These are phyloP conservation scores for Alnus glutinosa DNA, from an alignment of 306 rosid genomes.

Conservation along the genomic window DNA sequence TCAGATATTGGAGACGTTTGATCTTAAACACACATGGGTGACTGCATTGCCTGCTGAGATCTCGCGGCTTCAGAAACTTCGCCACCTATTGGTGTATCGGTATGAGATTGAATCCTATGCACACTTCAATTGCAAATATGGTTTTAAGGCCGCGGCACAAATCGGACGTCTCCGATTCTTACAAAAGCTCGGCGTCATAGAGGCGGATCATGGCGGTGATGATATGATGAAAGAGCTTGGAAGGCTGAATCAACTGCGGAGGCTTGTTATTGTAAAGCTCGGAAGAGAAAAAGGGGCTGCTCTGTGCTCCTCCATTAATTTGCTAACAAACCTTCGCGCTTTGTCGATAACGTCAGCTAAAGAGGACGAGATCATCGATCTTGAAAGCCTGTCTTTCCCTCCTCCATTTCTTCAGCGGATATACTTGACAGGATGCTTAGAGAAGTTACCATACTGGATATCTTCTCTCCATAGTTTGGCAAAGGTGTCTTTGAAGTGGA, in stretches of 20 bases:
- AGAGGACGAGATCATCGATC: conserved; percentile 33
- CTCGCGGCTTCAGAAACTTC: conserved; percentile 30
- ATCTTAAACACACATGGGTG: conserved; percentile 34
- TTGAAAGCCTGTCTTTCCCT: conserved; percentile 25
- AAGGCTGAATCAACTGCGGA: conserved; percentile 35
- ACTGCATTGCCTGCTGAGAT: conserved; percentile 36
- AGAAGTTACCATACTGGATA: conserved; percentile 38
- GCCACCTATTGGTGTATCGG: conserved; percentile 26
- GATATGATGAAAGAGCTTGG: conserved; percentile 33
- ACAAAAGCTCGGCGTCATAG: conserved; percentile 41
- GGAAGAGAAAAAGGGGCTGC: conserved; percentile 28
- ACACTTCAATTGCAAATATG: conserved; percentile 20
- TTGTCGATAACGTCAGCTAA: conserved; percentile 22
- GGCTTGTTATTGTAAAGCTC: conserved; percentile 30
- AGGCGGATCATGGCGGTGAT: conserved; percentile 19
- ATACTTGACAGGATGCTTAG: conserved; percentile 34
- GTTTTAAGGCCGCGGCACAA: conserved; percentile 29
- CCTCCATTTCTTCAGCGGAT: conserved; percentile 39
- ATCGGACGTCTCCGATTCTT: conserved; percentile 30
- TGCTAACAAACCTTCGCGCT: conserved; percentile 24
- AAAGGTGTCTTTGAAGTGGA: conserved; percentile 30
- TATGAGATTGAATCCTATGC: conserved; percentile 3
- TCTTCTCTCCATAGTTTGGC: conserved; percentile 27
- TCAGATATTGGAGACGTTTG: conserved; percentile 36
- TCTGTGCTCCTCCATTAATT: conserved; percentile 34